Conservation (phyloP, 352 stramenopile species). For the Lagenidium sp. region DNA sequence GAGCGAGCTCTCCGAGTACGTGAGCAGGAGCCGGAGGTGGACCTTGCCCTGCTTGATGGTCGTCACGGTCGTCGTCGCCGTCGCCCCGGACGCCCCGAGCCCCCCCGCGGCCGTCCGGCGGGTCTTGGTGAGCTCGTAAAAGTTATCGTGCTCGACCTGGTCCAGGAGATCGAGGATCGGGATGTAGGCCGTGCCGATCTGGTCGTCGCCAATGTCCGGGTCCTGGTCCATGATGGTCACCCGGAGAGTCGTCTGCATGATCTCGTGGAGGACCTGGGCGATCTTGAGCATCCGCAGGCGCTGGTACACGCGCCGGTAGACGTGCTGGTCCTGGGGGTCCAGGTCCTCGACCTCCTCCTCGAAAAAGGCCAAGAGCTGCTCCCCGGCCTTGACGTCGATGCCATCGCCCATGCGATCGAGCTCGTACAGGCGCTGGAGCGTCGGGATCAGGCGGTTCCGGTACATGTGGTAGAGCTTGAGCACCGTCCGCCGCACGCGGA, state of each 20-base stretch:
- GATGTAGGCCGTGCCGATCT: slow-evolving; percentile 47
- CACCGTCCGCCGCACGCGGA: slow-evolving; percentile 42
- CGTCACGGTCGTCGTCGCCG: neutral
- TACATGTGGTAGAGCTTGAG: slow-evolving; percentile 55
- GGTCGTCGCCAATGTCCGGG: slow-evolving; percentile 27
- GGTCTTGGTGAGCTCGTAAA: slow-evolving; percentile 42
- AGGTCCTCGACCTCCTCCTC: slow-evolving; percentile 58
- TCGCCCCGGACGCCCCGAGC: neutral
- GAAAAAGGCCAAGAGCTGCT: slow-evolving; percentile 46
- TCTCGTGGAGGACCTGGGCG: slow-evolving; percentile 41
- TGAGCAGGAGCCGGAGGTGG: slow-evolving; percentile 32
- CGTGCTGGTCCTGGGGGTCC: slow-evolving; percentile 37
- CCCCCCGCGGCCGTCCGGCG: neutral
- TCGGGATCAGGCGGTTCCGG: slow-evolving; percentile 33
- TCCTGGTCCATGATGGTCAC: slow-evolving; percentile 58
- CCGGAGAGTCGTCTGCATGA: slow-evolving; percentile 42
- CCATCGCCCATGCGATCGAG: slow-evolving; percentile 31
- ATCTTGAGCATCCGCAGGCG: slow-evolving; percentile 48
- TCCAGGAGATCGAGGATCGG: slow-evolving; percentile 64
- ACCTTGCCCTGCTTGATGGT: slow-evolving; percentile 23
- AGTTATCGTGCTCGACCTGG: slow-evolving; percentile 39
- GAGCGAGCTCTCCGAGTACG: slow-evolving; percentile 46
- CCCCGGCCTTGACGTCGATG: slow-evolving; percentile 24
- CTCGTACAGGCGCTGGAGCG: slow-evolving; percentile 33
- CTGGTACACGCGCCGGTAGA: slow-evolving; percentile 41